A percentile compares a stretch with the other conserved stretches of the same genome.
Evolutionary conservation across 2,329 filamentous ascomycete genomes (phyloP).

Genomic region (Cladosporium velox): DNA sequence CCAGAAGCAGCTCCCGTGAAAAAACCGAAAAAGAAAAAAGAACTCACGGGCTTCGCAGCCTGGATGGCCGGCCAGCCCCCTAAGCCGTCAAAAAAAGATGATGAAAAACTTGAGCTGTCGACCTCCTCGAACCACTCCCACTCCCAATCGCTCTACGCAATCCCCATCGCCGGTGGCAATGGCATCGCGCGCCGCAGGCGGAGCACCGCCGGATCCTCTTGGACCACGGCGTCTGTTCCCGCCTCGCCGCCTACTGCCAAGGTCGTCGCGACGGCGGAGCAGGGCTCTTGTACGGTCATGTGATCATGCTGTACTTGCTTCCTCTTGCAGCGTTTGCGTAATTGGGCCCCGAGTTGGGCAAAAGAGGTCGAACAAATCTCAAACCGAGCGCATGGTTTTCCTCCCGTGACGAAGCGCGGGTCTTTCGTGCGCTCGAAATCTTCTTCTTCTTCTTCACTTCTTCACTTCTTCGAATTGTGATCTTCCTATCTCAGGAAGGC

Average conservation of each 20-base stretch:
- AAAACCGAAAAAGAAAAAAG: constrained; percentile 29
- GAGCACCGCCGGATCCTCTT: constrained; percentile 15
- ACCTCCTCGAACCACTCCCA: constrained; percentile 6
- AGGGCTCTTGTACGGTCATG: constrained; percentile 18
- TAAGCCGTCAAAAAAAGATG: constrained; percentile 27
- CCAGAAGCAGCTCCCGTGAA: constrained; percentile 18
- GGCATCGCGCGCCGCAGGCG: constrained; percentile 4
- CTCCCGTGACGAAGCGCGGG: constrained; percentile 29
- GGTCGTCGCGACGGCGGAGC: constrained; percentile 9
- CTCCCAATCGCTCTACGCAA: not conserved
- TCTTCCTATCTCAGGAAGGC: not conserved
- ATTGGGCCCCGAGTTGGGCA: constrained; percentile 2
- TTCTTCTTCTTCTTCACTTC: constrained; percentile 16
- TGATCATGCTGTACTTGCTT: constrained; percentile 2
- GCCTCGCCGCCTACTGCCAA: constrained; percentile 5
- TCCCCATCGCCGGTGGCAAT: not conserved
- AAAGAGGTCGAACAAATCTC: not conserved
- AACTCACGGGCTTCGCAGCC: constrained; percentile 30
- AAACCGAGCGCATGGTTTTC: constrained; percentile 33
- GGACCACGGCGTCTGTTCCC: constrained; percentile 11
- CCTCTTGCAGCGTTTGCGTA: constrained; percentile 17
- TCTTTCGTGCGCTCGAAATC: constrained; percentile 32
- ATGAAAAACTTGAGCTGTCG: constrained; percentile 28
- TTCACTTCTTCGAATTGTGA: constrained; percentile 2
- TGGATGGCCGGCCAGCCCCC: constrained; percentile 32